phyloP scores from a whole-genome alignment of 83 land plant genomes.

The Diphasiastrum complanatum region DNA sequence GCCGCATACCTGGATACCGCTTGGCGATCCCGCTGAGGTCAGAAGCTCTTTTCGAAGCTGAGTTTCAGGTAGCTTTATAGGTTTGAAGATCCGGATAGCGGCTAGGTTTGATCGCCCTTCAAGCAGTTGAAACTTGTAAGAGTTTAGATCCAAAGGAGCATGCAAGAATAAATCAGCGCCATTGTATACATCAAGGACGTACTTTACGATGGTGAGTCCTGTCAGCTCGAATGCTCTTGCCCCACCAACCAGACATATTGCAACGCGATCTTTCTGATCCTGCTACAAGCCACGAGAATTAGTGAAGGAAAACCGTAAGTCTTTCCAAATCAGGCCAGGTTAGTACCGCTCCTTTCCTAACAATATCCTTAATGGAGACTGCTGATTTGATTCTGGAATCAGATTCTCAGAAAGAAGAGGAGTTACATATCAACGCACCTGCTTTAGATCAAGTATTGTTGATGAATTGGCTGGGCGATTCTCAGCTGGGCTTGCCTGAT shows the following conservation, averaged over 20 bases:
- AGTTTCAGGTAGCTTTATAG: constrained; percentile 34
- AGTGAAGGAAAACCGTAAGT: too few relatives aligned
- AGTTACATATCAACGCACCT: too few relatives aligned
- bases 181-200: constrained; percentile 41
- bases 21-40: constrained; percentile 60
- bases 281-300: too few relatives aligned
- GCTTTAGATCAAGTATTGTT: too few relatives aligned
- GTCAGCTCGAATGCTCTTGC: constrained; percentile 88
- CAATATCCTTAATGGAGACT: too few relatives aligned
- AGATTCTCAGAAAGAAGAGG: too few relatives aligned
- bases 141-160: constrained; percentile 55
- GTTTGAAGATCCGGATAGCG: constrained; percentile 50
- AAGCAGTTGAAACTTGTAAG: constrained; percentile 61
- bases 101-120: constrained; percentile 39
- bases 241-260: constrained; percentile 86
- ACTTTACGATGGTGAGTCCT: constrained; percentile 60
- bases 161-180: constrained; percentile 72
- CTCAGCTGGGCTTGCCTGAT: too few relatives aligned
- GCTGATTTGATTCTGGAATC: too few relatives aligned
- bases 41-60: constrained; percentile 39
- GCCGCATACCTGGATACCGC: constrained; percentile 70
- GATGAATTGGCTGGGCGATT: too few relatives aligned
- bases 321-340: too few relatives aligned
- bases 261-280: too few relatives aligned
- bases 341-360: too few relatives aligned